Evolutionary conservation across 768 basidiomycete genomes (phyloP), one percentile per base, ranked within the genome.

Genomic region (Leucosporidium creatinivorum): DNA sequence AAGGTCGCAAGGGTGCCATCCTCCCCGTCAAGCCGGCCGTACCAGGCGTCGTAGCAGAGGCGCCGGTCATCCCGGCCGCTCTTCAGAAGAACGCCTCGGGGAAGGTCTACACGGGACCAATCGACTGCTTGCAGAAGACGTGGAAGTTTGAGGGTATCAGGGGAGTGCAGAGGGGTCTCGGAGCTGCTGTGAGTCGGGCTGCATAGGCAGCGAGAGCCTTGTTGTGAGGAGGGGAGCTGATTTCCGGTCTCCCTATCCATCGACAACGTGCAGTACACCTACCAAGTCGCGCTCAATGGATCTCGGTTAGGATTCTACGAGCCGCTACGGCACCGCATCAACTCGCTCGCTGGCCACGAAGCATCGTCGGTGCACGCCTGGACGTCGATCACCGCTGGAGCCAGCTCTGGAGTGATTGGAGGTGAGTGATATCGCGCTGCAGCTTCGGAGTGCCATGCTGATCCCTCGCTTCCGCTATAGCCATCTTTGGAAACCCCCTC

Each of bases 161-260:
- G 17, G 74, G 96, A n/a, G 77, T 96, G 54, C 96, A 99, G 79
- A 84, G 94, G 78, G 96, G 96, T 68, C 83, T 99, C 44, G 81
- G 85, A 68, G 86, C 93, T 69, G 96, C 94, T 58, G 92, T 93
- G 77, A 79, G 85, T 81, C 39, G 67, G 49, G 12, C n/a, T 8
- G 23, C 28, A 25, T 31, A 13, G 2, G 44, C 26, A 2, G 18
- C 18, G 31, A 31, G 25, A 12, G 39, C 13, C 39, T 44, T 44
- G 39, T 44, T 49, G 4, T 36, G 49, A 33, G 26, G 23, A 18
- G 21, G n/a, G 50, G 52, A 30, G 39, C 52, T n/a, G 33, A 55
- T 31, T 39, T 30, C 39, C 13, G 39, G 33, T 15, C 39, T 44
- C 39, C 8, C 39, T 17, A 44, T 17, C 2, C 39, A 12, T 44